Evolutionary conservation across 2,329 filamentous ascomycete genomes (phyloP).

Genomic region (Ophiosphaerella korrae): DNA sequence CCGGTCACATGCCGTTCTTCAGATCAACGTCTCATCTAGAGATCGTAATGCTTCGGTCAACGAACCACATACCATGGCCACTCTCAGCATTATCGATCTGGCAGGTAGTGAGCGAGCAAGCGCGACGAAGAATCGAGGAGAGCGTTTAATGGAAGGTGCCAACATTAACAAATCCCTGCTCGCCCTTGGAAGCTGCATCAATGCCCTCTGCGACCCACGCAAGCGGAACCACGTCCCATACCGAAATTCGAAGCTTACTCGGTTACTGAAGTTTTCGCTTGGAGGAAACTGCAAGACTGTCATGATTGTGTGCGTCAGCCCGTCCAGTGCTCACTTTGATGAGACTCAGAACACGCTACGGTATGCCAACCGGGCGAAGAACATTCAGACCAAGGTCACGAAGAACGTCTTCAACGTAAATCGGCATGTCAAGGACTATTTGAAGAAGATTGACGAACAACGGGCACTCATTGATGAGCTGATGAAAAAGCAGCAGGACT

Average conservation of each 20-base stretch:
- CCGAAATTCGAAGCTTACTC: constrained; percentile 94
- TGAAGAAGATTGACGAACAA: constrained; percentile 99
- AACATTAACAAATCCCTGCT: constrained; percentile 99
- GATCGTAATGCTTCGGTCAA: constrained; percentile 90
- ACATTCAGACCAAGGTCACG: constrained; percentile 99
- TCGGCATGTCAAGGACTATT: constrained; percentile 96
- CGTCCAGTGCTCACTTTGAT: constrained; percentile 94
- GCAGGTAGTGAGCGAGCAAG: constrained; percentile 95
- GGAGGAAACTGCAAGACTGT: constrained; percentile 98
- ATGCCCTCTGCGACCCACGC: constrained; percentile 90
- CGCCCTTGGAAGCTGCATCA: constrained; percentile 95
- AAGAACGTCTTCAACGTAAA: constrained; percentile 99
- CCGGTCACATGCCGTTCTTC: constrained; percentile 92
- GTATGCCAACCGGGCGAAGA: constrained; percentile 97
- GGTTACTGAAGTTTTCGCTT: constrained; percentile 93
- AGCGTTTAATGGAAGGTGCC: constrained; percentile 87
- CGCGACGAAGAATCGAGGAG: constrained; percentile 94
- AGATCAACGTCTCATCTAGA: constrained; percentile 95
- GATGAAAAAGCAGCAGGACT: constrained; percentile 88
- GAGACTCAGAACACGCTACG: constrained; percentile 97
- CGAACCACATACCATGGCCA: constrained; percentile 97
- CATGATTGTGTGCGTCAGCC: constrained; percentile 99
- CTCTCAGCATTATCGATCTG: constrained; percentile 95
- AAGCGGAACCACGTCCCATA: constrained; percentile 96
- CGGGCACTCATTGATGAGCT: constrained; percentile 96